phyloP scores from a whole-genome alignment of 2,329 filamentous ascomycete genomes.

The Pezicula rhizophila region DNA sequence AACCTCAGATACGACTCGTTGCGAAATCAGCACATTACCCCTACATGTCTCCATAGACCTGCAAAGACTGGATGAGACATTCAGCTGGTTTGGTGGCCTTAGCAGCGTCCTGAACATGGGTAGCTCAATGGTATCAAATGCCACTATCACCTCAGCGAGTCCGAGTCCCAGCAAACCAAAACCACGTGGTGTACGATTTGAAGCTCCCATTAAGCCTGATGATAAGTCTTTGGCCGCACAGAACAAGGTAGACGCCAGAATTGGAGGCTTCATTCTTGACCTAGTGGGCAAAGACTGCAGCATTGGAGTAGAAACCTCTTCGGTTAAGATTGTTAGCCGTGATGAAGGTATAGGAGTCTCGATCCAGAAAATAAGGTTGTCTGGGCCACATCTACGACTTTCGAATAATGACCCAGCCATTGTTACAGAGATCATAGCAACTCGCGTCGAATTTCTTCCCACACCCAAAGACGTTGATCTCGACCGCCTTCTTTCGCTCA shows the following conservation, averaged over 20 bases:
- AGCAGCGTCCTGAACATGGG: constrained; percentile 88
- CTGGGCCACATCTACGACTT: constrained; percentile 59
- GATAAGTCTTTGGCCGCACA: constrained; percentile 20
- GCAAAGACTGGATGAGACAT: constrained; percentile 75
- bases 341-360: constrained; percentile 65
- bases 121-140: constrained; percentile 71
- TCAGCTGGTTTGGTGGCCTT: constrained; percentile 83
- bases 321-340: constrained; percentile 74
- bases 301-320: constrained; percentile 68
- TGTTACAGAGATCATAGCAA: constrained; percentile 55
- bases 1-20: constrained; percentile 37
- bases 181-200: constrained; percentile 53
- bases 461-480: constrained; percentile 74
- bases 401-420: constrained; percentile 53
- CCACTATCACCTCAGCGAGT: constrained; percentile 38
- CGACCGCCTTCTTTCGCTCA: constrained; percentile 72
- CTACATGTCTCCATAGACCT: constrained; percentile 72
- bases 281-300: constrained; percentile 75
- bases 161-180: constrained; percentile 34
- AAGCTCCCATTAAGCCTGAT: constrained; percentile 32
- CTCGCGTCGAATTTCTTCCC: constrained; percentile 66
- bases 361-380: constrained; percentile 69
- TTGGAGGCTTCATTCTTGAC: constrained; percentile 71
- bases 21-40: constrained; percentile 71
- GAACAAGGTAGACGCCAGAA: constrained; percentile 66